Conservation (phyloP, 23 red algal species). For the Gracilaria caudata region DNA sequence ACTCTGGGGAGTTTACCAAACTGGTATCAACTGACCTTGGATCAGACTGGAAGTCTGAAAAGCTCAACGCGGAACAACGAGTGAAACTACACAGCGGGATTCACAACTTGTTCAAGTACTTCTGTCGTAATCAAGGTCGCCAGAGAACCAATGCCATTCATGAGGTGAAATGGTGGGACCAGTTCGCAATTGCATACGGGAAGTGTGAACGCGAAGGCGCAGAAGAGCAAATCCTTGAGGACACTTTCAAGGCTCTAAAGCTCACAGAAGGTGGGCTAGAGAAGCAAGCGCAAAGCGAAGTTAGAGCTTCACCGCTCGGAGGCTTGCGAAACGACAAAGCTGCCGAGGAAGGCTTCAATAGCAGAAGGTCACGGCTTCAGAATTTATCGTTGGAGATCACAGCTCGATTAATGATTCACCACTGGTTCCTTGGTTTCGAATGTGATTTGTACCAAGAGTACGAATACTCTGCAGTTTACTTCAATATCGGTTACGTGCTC, state of each 20-base stretch:
- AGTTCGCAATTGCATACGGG: neutral
- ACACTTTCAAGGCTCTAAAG: neutral
- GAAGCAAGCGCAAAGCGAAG: neutral
- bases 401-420: conserved; percentile 69
- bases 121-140: conserved; percentile 47
- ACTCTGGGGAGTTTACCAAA: conserved; percentile 26
- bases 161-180: conserved; percentile 55
- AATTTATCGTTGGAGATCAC: conserved; percentile 52
- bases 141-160: conserved; percentile 33
- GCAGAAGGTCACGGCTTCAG: conserved; percentile 22
- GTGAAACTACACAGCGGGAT: conserved; percentile 22
- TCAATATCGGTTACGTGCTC: conserved; percentile 69
- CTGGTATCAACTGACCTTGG: conserved; percentile 44
- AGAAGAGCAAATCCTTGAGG: neutral
- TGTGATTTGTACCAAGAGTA: conserved; percentile 74
- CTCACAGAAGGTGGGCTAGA: neutral
- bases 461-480: conserved; percentile 75
- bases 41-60: conserved; percentile 3
- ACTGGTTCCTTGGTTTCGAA: conserved; percentile 84
- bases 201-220: neutral
- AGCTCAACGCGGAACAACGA: neutral
- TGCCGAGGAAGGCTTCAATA: too few species aligned
- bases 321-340: neutral
- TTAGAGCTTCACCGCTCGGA: neutral
- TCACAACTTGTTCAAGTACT: conserved; percentile 41